Base-by-base conservation (phyloP, 2,329 filamentous ascomycete species). In the Herpomyces periplanetae region DNA sequence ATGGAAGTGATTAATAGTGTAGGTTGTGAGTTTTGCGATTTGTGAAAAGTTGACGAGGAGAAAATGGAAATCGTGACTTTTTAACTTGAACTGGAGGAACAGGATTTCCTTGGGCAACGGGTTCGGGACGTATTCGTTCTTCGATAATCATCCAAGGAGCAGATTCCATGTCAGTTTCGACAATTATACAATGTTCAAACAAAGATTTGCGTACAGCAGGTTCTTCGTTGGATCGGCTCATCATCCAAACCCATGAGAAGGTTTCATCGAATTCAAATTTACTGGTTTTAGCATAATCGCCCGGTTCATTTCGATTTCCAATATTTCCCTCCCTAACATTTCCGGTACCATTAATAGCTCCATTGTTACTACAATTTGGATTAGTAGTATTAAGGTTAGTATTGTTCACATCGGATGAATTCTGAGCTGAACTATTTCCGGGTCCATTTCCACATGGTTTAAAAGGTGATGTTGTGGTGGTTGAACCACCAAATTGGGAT, bases 211-310 rank as follows among this genome's bases (percentile, higher is more conserved):
- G 57, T 17, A 61, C 51, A 0, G 57, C 40, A 0, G 73, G 65
- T 40, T 96, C 80, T 31, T 96, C 80, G 1, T 59, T 64, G 2
- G 75, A 71, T 31, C 96, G 43, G 45, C 75, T 91, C 29, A 58
- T 84, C 49, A 96, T 91, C 80, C 80, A 96, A 3, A 91, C 80
- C 75, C 80, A 91, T 80, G 80, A 96, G 37, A 96, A 96, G 1
- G 71, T 63, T 35, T 91, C 75, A 30, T 96, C 80, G 3, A 96
- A 47, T 25, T 80, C 61, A 22, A 91, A 53, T 14, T 51, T 51
- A 10, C 54, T 64, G 32, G 96, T 87, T 34, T 71, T 91, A 12
- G 80, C 80, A 22, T 96, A 49, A 45, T 96, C 80, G 19, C 71
- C 80, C 1, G 75, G 80, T 27, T 88, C 71, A 1, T 88, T 45